A percentile compares a stretch with the other conserved stretches of the same genome.
Conservation (phyloP, 2,329 filamentous ascomycete genomes). For the Chrysosphaeria jannelii region DNA sequence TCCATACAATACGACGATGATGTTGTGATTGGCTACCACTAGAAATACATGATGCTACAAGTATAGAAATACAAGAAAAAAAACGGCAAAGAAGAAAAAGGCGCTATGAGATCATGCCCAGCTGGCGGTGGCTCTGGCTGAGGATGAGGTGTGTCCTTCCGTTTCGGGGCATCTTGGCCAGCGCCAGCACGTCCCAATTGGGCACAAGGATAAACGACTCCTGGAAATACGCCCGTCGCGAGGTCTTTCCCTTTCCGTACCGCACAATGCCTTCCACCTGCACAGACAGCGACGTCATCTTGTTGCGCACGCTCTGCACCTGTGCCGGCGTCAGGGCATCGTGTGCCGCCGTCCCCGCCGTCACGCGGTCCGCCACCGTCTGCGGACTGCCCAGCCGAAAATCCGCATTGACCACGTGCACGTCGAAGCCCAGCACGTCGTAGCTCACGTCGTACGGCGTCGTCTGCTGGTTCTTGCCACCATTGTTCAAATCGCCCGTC, state of each 20-base stretch:
- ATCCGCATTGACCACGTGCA: conserved; percentile 44
- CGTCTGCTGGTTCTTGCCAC: too few species aligned
- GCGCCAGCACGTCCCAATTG: conserved; percentile 24
- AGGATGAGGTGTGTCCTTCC: conserved; percentile 32
- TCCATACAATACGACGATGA: too few species aligned
- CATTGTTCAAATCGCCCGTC: conserved; percentile 1
- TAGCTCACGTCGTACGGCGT: conserved; percentile 17
- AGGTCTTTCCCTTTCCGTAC: conserved; percentile 31
- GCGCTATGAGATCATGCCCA: too few species aligned
- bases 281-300: conserved; percentile 39
- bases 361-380: conserved; percentile 7
- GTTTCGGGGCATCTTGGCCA: conserved; percentile 18
- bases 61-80: background rate
- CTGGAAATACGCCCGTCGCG: conserved; percentile 38
- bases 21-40: too few species aligned
- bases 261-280: conserved; percentile 42
- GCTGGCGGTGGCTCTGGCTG: conserved; percentile 46
- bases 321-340: conserved; percentile 9
- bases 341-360: conserved; percentile 2
- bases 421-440: conserved; percentile 47
- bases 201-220: conserved; percentile 62
- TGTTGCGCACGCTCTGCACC: conserved; percentile 13
- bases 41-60: too few species aligned
- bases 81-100: too few species aligned
- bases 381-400: conserved; percentile 27